Conservation (phyloP, 768 basidiomycete genomes). For the Lactarius trivialis region DNA sequence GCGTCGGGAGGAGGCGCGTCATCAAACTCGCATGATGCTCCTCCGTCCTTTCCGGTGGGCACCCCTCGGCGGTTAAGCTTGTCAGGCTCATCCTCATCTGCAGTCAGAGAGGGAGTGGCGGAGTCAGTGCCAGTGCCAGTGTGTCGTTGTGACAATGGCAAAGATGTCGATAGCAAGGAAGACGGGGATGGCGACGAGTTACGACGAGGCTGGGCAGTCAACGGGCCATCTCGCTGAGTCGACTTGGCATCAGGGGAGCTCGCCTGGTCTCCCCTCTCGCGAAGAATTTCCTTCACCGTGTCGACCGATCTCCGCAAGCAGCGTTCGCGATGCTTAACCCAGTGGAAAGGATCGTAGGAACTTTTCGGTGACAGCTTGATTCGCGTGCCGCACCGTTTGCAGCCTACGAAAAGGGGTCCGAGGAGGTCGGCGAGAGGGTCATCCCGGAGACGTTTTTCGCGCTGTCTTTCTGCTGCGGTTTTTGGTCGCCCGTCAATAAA, state of each 20-base stretch:
- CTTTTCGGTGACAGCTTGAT: conserved; percentile 24
- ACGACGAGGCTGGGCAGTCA: not conserved
- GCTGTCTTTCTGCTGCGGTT: conserved; percentile 21
- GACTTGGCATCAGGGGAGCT: not conserved
- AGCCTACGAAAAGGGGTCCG: conserved; percentile 18
- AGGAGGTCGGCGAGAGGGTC: conserved; percentile 24
- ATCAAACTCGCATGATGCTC: not conserved
- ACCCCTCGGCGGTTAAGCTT: not conserved
- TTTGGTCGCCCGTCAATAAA: conserved; percentile 21
- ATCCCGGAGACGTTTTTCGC: conserved; percentile 18
- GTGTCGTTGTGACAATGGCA: conserved; percentile 3
- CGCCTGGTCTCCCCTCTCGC: conserved; percentile 9
- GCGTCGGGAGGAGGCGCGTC: not conserved
- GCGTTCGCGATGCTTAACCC: conserved; percentile 23
- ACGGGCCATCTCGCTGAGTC: not conserved
- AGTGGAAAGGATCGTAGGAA: conserved; percentile 22
- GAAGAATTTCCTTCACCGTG: conserved; percentile 15
- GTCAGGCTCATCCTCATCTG: conserved; percentile 20
- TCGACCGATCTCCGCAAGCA: conserved; percentile 20
- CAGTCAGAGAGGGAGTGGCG: conserved; percentile 14
- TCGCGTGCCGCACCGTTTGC: conserved; percentile 20
- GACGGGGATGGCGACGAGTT: conserved; percentile 3
- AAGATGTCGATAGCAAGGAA: not conserved
- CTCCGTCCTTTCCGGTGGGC: not conserved
- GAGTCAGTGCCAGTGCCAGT: not conserved